phyloP scores from a whole-genome alignment of 139 green algal species.

The Raphidocelis subcapitata region DNA sequence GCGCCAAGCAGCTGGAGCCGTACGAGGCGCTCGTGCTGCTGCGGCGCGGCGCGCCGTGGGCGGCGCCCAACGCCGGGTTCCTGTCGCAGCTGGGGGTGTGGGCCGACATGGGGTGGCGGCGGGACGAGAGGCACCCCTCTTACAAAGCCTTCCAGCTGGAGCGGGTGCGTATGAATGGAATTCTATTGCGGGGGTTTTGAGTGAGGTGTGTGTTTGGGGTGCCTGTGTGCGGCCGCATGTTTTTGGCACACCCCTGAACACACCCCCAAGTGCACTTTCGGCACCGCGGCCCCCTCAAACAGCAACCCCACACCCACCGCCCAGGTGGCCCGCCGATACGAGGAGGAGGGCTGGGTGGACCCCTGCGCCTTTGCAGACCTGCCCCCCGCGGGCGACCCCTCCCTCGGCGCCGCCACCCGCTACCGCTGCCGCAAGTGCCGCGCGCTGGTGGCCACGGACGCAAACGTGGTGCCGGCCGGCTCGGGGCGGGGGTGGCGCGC shows the following conservation, averaged over 20 bases:
- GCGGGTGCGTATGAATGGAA: slow-evolving; percentile 31
- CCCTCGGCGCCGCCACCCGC: background rate
- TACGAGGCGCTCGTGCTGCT: slow-evolving; percentile 2
- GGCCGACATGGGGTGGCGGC: slow-evolving; percentile 49
- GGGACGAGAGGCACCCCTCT: slow-evolving; percentile 54
- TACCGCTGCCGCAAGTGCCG: slow-evolving; percentile 86
- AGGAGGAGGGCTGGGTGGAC: slow-evolving; percentile 53
- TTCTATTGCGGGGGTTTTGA: too few species aligned
- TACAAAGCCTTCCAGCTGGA: slow-evolving; percentile 65
- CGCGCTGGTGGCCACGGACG: slow-evolving; percentile 51
- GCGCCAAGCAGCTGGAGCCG: slow-evolving; percentile 8
- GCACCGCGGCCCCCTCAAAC: too few species aligned
- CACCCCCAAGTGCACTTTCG: too few species aligned
- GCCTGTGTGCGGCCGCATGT: too few species aligned
- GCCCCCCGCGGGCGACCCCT: background rate
- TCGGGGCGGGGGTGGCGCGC: slow-evolving; percentile 34
- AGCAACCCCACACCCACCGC: background rate
- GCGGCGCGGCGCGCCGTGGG: slow-evolving; percentile 19
- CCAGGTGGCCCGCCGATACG: slow-evolving; percentile 45
- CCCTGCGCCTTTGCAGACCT: slow-evolving; percentile 38
- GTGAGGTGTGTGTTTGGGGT: too few species aligned
- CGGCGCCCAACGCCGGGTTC: slow-evolving; percentile 73
- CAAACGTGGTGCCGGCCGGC: slow-evolving; percentile 60
- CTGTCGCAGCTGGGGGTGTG: slow-evolving; percentile 72
- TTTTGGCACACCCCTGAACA: too few species aligned